Conservation (phyloP, 2,329 filamentous ascomycete species). For the Teratosphaeria epicoccoides region DNA sequence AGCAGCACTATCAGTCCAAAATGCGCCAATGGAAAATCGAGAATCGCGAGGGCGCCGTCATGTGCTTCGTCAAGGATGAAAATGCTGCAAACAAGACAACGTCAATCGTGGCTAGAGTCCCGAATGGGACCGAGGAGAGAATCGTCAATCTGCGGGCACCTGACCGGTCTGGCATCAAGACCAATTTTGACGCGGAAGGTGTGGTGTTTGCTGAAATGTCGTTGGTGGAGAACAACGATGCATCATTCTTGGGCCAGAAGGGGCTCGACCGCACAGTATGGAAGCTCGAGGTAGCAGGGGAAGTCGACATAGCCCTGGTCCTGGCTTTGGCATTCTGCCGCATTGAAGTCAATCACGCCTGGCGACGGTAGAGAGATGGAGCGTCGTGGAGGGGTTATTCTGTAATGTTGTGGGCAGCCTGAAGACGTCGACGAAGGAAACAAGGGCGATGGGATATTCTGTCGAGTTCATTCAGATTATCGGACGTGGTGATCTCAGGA, state of each 20-base stretch:
- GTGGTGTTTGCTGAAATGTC: not conserved
- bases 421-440: too few relatives aligned
- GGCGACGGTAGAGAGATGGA: not conserved
- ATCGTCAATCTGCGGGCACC: not conserved
- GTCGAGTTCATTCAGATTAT: too few relatives aligned
- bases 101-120: not conserved
- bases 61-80: not conserved
- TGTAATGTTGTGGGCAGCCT: too few relatives aligned
- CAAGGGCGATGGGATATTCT: too few relatives aligned
- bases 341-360: not conserved
- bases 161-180: not conserved
- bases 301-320: not conserved
- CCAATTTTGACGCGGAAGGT: not conserved
- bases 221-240: not conserved
- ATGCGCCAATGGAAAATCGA: not conserved
- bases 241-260: not conserved
- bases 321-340: not conserved
- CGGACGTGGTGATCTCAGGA: too few relatives aligned
- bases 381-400: too few relatives aligned
- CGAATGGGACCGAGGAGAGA: not conserved
- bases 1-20: not conserved
- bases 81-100: too few relatives aligned
- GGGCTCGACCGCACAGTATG: not conserved
- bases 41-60: not conserved
- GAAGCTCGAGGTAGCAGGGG: not conserved